These are phyloP conservation scores for Kazachstania bromeliacearum DNA, from an alignment of 805 yeast species.

Conservation along the genomic window DNA sequence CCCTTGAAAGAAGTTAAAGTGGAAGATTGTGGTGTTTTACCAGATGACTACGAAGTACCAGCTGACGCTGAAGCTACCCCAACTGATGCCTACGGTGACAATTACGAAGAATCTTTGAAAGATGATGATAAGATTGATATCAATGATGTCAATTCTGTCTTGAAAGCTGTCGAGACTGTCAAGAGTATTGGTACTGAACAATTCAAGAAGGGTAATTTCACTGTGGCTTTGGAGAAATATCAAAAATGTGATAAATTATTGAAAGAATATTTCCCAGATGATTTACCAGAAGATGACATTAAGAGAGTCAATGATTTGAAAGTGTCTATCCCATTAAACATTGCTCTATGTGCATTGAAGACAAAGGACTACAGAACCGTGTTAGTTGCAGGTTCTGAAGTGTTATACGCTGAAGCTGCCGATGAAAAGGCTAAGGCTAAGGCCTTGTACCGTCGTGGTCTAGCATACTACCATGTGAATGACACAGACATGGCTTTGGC, in stretches of 20 bases:
- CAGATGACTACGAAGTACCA: conserved; percentile 45
- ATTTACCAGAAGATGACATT: conserved; percentile 44
- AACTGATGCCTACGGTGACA: conserved; percentile 80
- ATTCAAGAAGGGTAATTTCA: conserved; percentile 55
- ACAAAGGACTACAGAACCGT: conserved; percentile 45
- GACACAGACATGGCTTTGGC: conserved; percentile 62
- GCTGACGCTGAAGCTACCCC: conserved; percentile 35
- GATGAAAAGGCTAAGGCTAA: conserved; percentile 68
- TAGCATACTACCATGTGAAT: conserved; percentile 53
- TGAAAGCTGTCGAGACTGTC: conserved; percentile 52
- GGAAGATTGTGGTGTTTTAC: conserved; percentile 68
- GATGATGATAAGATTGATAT: conserved; percentile 63
- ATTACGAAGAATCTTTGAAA: conserved; percentile 62
- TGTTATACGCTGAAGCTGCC: conserved; percentile 47
- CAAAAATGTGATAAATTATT: conserved; percentile 61
- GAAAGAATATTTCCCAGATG: conserved; percentile 56
- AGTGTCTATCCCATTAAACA: conserved; percentile 58
- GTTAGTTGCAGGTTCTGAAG: conserved; percentile 53
- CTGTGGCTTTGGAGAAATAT: conserved; percentile 57
- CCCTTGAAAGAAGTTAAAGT: conserved; percentile 67
- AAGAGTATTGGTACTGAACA: conserved; percentile 72
- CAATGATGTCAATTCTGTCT: conserved; percentile 53
- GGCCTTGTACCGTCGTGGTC: conserved; percentile 80
- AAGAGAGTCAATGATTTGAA: conserved; percentile 44
- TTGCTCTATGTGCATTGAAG: conserved; percentile 67